These are phyloP conservation scores for Leccinum fibrillosum DNA, from an alignment of 768 basidiomycete genomes.

Conservation along the genomic window DNA sequence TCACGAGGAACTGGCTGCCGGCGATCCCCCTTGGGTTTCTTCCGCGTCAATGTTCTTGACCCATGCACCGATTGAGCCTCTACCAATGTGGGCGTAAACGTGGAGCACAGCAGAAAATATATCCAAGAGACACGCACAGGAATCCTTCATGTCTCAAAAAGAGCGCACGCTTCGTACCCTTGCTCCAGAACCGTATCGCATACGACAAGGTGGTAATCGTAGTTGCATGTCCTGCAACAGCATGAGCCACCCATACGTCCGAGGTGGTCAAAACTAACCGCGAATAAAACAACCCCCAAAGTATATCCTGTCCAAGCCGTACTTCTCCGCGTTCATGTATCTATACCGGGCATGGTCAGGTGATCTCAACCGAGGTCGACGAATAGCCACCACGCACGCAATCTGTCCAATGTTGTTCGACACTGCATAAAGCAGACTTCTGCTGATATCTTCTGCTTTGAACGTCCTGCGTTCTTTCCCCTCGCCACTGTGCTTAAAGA, in stretches of 20 bases:
- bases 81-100: constrained; percentile 27
- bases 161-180: constrained; percentile 92
- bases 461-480: constrained; percentile 60
- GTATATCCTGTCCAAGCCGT: constrained; percentile 93
- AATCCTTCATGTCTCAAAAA: constrained; percentile 99
- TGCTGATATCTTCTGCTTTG: constrained; percentile 89
- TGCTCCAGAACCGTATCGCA: constrained; percentile 99
- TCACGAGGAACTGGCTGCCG: constrained; percentile 8
- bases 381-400: constrained; percentile 65
- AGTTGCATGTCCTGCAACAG: constrained; percentile 78
- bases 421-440: constrained; percentile 91
- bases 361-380: not conserved
- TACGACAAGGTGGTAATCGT: constrained; percentile 98
- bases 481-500: constrained; percentile 81
- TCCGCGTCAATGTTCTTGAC: constrained; percentile 85
- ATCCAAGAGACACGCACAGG: constrained; percentile 58
- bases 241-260: not conserved
- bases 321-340: constrained; percentile 99
- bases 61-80: constrained; percentile 96
- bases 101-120: not conserved
- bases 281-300: constrained; percentile 99
- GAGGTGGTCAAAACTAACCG: constrained; percentile 50
- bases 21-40: constrained; percentile 13
- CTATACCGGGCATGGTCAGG: constrained; percentile 19
- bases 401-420: constrained; percentile 99